A percentile compares a stretch with the other conserved stretches of the same genome.
Evolutionary conservation across 805 yeast genomes (phyloP).

Genomic region (Saccharomycopsis amapae): DNA sequence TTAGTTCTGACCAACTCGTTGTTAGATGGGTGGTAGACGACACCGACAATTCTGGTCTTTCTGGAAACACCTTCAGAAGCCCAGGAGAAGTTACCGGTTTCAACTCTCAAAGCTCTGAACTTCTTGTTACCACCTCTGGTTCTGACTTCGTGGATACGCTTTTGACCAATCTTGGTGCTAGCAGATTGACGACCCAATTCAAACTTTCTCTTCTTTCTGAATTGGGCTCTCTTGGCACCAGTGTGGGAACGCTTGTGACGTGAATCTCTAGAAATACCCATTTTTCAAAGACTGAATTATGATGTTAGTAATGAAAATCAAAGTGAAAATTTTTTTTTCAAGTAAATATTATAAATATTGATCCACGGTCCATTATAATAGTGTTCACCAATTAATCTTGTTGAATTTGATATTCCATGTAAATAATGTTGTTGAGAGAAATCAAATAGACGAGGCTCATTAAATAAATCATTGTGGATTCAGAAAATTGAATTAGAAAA

Average conservation of each 20-base stretch:
- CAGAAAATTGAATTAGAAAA: no score
- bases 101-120: constrained; percentile 99
- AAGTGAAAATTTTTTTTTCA: no score
- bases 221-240: constrained; percentile 99
- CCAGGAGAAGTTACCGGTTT: constrained; percentile 99
- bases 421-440: no score
- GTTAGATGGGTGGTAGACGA: constrained; percentile 99
- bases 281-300: constrained; percentile 37
- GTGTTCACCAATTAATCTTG: neutral
- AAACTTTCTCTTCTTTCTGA: constrained; percentile 99
- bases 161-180: constrained; percentile 97
- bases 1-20: constrained; percentile 99
- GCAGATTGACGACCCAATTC: constrained; percentile 99
- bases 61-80: constrained; percentile 97
- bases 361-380: neutral
- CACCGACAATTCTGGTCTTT: constrained; percentile 98
- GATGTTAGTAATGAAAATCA: constrained; percentile 8
- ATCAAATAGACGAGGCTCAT: no score
- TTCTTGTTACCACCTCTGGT: constrained; percentile 99
- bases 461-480: no score
- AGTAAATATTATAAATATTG: neutral
- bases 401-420: no score
- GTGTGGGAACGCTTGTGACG: constrained; percentile 99
- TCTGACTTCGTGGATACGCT: constrained; percentile 99
- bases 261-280: constrained; percentile 99